Conservation (phyloP, 1,284 basidiomycete genomes). For the Sporisorium iseilematis-ciliati region DNA sequence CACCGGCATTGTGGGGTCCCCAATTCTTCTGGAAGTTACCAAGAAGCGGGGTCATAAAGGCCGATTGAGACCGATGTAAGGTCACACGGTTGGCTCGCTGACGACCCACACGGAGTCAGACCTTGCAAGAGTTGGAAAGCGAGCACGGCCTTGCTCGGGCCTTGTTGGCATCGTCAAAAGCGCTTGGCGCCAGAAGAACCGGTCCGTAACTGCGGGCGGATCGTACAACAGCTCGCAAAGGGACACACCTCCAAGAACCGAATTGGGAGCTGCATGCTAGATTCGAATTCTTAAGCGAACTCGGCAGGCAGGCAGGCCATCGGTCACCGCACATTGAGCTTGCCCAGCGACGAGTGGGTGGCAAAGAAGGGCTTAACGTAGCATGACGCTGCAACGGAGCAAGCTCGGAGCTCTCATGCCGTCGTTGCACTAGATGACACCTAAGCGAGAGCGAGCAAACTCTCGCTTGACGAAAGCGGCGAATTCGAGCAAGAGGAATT, state of each 20-base stretch:
- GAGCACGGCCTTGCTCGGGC: background rate
- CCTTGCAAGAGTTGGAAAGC: background rate
- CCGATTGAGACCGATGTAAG: constrained; percentile 7
- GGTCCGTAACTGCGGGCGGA: too few relatives aligned
- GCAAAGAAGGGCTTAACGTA: background rate
- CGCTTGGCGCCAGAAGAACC: background rate
- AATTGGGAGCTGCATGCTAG: background rate
- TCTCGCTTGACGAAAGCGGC: constrained; percentile 3
- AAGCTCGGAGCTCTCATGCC: constrained; percentile 13
- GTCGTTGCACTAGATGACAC: background rate
- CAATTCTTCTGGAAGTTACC: background rate
- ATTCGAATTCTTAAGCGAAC: background rate
- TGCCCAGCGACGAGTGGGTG: background rate
- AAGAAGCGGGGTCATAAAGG: background rate
- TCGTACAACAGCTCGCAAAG: too few relatives aligned
- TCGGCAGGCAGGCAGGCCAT: background rate
- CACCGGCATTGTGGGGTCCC: constrained; percentile 8
- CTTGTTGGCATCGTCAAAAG: background rate
- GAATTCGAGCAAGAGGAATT: background rate
- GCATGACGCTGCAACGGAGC: constrained; percentile 17
- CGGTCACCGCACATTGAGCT: background rate
- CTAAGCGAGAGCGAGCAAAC: constrained; percentile 8
- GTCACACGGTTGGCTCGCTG: background rate
- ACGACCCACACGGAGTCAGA: background rate
- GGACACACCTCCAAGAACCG: too few relatives aligned